Evolutionary conservation across 805 yeast genomes (phyloP), one percentile per base, ranked within the genome.

Genomic region (Candida maltosa): DNA sequence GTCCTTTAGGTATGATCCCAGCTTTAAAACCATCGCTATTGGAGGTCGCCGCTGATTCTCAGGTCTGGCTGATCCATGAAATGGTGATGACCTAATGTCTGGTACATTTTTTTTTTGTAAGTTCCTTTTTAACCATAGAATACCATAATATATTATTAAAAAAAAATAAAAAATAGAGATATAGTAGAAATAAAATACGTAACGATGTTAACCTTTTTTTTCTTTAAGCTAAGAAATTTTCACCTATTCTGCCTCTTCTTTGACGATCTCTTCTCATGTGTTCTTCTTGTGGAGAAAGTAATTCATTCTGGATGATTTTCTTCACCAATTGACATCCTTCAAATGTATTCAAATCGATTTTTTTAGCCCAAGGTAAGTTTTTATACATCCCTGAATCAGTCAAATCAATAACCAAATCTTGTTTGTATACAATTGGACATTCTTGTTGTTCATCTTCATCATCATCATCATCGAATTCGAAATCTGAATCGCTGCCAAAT

Each of bases 1-100:
- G 38, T 34, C 38, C 28, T 26, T 28, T 29, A 14, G 8, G 12
- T 26, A 8, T 17, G 38, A 10, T 25, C 37, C 62, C 93, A 80
- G 78, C 87, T 81, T 83, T 86, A 87, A 87, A 87, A 87, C 96
- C 96, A 87, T 87, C 87, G 95, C 89, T 78, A 86, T 82, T 81
- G 61, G 88, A 87, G 95, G 95, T 83, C 81, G 87, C 87, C 82
- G 70, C 72, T 66, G 61, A 62, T 52, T 47, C 49, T 51, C 48
- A 58, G 71, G 73, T 68, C 61, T 62, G 70, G 82, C 75, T 49
- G 83, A 81, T 77, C 88, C 94, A 86, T 86, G 95, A 86, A 82
- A 80, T 73, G 85, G 89, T 83, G 95, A 86, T 86, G 95, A 86
- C 95, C 95, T 86, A 79, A 70, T 66, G 81, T 61, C 71, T 84